phyloP scores from a whole-genome alignment of 176 grass and related monocot genomes.

The Musa schizocarpa region DNA sequence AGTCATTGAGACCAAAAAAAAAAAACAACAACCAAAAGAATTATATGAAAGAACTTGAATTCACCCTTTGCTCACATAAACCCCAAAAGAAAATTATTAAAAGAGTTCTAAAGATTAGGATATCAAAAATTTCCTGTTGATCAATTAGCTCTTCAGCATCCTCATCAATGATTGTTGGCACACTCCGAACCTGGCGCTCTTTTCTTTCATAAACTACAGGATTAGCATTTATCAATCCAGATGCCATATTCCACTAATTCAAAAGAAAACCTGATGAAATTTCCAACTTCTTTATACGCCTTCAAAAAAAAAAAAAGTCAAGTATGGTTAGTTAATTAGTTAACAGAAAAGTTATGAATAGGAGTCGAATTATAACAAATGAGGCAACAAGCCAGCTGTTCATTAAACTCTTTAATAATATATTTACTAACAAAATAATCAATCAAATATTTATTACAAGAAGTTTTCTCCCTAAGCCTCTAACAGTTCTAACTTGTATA shows the following conservation, averaged over 20 bases:
- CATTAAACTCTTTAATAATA: no score
- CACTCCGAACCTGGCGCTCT: slow-evolving; percentile 37
- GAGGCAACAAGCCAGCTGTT: no score
- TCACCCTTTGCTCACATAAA: not conserved
- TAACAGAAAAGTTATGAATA: no score
- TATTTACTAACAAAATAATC: no score
- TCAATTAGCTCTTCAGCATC: slow-evolving; percentile 60
- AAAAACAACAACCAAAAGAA: not conserved
- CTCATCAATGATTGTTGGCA: slow-evolving; percentile 40
- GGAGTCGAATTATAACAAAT: no score
- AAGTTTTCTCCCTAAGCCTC: no score
- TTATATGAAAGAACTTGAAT: not conserved
- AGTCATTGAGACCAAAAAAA: no score
- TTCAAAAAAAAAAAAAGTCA: not conserved
- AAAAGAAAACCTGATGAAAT: not conserved
- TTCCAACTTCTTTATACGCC: not conserved
- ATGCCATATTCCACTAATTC: slow-evolving; percentile 32
- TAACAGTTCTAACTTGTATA: no score
- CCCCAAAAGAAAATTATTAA: not conserved
- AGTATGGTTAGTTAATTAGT: no score
- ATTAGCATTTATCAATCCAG: slow-evolving; percentile 86
- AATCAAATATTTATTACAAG: no score
- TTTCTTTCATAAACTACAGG: slow-evolving; percentile 75
- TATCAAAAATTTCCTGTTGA: slow-evolving; percentile 95
- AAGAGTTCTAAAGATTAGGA: slow-evolving; percentile 29